These are phyloP conservation scores for Lactuca saligna DNA, from an alignment of 129 eudicot species.

Conservation along the genomic window DNA sequence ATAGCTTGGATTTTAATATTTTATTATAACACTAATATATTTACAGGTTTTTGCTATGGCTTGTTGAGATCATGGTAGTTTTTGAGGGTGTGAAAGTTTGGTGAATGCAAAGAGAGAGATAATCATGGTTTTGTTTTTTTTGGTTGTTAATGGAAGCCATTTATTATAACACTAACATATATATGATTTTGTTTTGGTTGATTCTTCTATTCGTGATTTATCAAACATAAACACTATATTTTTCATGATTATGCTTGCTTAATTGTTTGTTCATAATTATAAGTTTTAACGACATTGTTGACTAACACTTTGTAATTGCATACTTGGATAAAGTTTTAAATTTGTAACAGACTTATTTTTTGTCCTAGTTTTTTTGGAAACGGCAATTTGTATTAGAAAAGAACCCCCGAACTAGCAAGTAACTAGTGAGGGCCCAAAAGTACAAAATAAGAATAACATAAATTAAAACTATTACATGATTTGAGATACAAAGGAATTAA, in stretches of 20 bases:
- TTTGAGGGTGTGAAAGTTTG: constrained; percentile 10
- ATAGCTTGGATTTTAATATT: no score
- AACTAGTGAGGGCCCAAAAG: no score
- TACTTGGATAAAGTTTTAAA: no score
- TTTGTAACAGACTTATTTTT: no score
- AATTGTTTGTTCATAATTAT: neutral
- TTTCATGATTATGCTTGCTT: neutral
- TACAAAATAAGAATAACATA: no score
- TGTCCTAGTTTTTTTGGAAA: no score
- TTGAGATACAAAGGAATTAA: no score
- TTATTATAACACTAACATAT: constrained; percentile 5
- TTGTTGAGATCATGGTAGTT: constrained; percentile 10
- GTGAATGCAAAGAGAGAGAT: constrained; percentile 23
- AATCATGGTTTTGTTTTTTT: constrained; percentile 5
- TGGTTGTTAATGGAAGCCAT: neutral
- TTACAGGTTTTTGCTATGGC: neutral
- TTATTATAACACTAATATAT: neutral
- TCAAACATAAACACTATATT: no score
- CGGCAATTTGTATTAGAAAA: no score
- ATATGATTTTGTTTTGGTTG: neutral
- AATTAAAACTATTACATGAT: no score
- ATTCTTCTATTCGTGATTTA: neutral
- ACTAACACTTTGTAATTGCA: neutral
- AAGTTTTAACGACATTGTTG: neutral
- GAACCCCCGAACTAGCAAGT: no score